Evolutionary conservation across 305 asterid species (phyloP), one percentile per base, ranked within the genome.

Genomic region (Fraxinus velutina): DNA sequence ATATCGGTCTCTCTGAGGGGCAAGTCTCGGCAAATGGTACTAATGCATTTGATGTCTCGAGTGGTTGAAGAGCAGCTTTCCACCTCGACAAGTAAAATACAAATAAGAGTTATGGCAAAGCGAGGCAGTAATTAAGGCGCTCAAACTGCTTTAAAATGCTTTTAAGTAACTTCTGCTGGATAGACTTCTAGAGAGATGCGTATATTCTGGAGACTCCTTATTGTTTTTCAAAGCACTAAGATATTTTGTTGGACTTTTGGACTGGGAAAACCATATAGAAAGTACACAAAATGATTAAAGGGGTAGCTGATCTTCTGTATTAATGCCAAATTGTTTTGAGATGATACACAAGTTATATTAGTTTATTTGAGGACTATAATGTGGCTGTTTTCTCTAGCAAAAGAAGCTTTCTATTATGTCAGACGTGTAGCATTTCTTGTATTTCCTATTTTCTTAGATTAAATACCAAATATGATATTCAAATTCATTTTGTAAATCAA

Each of bases 351-450:
- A 60, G 70, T 68, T 29, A 77, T 55, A 36, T 37, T 24, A 77
- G 70, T 22, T 62, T 75, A 47, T 52, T 30, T 17, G 36, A 17
- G 68, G 29, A 72, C 71, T 73, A 36, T 37, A 10, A 52, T 64
- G 17, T 74, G 36, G 79, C 52, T 42, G 66, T 62, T 79, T 79
- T 73, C 44, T 78, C 24, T 75, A 55, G 73, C 50, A 44, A 77
- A 73, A 52, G 72, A 21, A 78, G 32, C 60, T 57, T 64, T 73
- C 8, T 33, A 9, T 47, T n/a, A 7, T 64, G 37, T 77, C 74
- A 42, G 73, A 29, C 52, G 72, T 0, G 50, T 70, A n/a, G 12
- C 68, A 47, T 33, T 12, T 39, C 39, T 71, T 33, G 5, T 37
- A 10, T 79, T 37, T 17, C 39, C 42, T 62, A 52, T 4, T 57